Base-by-base conservation (phyloP, 2,329 filamentous ascomycete genomes). In the Ceratocystiopsis sp. region DNA sequence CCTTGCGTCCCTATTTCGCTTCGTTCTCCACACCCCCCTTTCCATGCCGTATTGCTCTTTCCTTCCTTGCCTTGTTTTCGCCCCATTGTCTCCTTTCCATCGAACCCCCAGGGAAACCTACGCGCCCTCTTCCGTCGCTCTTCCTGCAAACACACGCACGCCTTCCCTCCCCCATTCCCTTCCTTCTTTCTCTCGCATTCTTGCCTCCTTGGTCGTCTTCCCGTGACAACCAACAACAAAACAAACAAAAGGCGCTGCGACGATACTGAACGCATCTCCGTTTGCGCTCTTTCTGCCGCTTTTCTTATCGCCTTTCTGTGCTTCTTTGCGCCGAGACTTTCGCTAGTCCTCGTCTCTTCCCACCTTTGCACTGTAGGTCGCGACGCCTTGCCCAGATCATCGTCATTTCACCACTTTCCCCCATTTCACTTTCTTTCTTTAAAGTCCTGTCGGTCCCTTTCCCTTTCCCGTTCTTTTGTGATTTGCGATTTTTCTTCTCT, bases 141-240 rank as follows among this genome's bases (percentile, higher is more conserved):
- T 45, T 29, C 25, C 25, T 29, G 25, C 25, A 29, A 29, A 29
- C 25, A 21, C 21, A 29, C 25, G 25, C 25, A 29, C 10, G 25
- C 42, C 37, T 39, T 33, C 41, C 37, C 34, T 34, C 15, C 12
- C 33, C 13, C 16, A 19, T 40, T 33, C 40, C 29, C 18, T 19
- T 19, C 38, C 16, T 37, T 18, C 25, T 25, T 37, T 40, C 34
- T 43, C 35, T 40, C 41, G 40, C 39, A 42, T 45, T 44, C 33
- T 41, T 42, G 41, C 43, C 14, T 38, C 41, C 37, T 41, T 32
- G 47, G 43, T 25, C 45, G 41, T 41, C 39, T 34, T 38, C 45
- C 36, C 38, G 42, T 41, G 46, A 46, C 38, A 39, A 40, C 34
- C 29, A 41, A 39, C 32, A 32, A 19, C 37, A 34, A 34, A 42